These are phyloP conservation scores for Botrytis medusae DNA, from an alignment of 2,329 filamentous ascomycete genomes.

Conservation along the genomic window DNA sequence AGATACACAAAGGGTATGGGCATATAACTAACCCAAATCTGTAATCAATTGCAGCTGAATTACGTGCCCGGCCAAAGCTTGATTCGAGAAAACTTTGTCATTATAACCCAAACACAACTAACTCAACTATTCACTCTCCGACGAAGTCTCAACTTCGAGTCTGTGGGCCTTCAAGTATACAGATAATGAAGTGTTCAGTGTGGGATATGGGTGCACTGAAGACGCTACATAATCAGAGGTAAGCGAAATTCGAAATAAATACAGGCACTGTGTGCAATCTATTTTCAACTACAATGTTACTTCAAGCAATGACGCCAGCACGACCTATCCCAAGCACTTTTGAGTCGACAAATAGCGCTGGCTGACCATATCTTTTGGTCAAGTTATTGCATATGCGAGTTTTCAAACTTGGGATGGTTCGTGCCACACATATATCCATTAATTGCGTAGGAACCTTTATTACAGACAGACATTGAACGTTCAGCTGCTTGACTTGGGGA, in stretches of 20 bases:
- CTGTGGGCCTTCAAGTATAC: neutral
- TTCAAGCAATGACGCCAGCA: neutral
- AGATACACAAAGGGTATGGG: neutral
- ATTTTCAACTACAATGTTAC: neutral
- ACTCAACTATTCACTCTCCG: neutral
- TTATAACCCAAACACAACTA: neutral
- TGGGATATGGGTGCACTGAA: accelerated
- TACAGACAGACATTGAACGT: neutral
- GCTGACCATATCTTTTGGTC: neutral
- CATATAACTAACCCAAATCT: neutral
- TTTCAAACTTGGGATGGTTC: neutral
- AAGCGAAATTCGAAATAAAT: neutral
- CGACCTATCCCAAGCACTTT: neutral
- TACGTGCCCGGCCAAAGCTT: neutral
- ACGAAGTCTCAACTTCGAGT: neutral
- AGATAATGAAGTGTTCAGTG: neutral
- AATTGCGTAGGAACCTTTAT: neutral
- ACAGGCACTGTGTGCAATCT: neutral
- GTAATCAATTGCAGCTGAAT: neutral
- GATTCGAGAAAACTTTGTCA: neutral
- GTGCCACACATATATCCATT: neutral
- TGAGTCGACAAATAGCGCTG: neutral
- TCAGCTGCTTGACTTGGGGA: neutral
- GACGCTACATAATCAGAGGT: neutral
- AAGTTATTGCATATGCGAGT: neutral